Evolutionary conservation across 129 eudicot species (phyloP), one percentile per base, ranked within the genome.

Genomic region (Silybum marianum): DNA sequence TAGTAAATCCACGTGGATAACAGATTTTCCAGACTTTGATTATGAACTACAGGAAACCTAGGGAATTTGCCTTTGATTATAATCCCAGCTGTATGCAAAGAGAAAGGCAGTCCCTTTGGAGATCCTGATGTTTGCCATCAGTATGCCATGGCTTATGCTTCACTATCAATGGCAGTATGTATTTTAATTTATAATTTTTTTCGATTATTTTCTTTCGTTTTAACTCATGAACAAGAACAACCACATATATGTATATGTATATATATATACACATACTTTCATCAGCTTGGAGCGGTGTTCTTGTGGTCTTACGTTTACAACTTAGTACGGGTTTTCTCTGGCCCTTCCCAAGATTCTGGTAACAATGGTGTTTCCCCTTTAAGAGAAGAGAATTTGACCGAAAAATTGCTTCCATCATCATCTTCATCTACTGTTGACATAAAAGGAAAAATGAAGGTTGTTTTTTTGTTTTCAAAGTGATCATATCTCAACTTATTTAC

Each of bases 51-150:
- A 89, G 90, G 87, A 79, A 89, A 89, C 84, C 69, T 89, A 40
- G 96, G 92, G 77, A 88, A 82, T 76, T 72, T 91, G 82, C 96
- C 86, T 2, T 60, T 88, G 62, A 89, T 91, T 36, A 87, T 91
- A 7, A 70, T 91, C 42, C 93, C 96, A 26, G 91, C 93, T 34
- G 85, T 89, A 51, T 91, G 96, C 85, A 72, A 87, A 69, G 96
- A 91, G 74, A 75, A 79, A 80, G 89, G 87, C 26, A 89, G 85
- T 74, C 96, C 96, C 36, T 91, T 89, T 85, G 96, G 96, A 69
- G 96, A 88, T 74, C 71, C 91, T 60, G 28, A 75, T 63, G 87
- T 86, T 16, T 91, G 96, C 75, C 38, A 81, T 36, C 72, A 72
- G 19, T 75, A 85, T 66, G 96, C 87, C 48, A 67, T 80, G 76